Evolutionary conservation across 805 yeast species (phyloP), one percentile per base, ranked within the genome.

Genomic region (Danielozyma ontarioensis): DNA sequence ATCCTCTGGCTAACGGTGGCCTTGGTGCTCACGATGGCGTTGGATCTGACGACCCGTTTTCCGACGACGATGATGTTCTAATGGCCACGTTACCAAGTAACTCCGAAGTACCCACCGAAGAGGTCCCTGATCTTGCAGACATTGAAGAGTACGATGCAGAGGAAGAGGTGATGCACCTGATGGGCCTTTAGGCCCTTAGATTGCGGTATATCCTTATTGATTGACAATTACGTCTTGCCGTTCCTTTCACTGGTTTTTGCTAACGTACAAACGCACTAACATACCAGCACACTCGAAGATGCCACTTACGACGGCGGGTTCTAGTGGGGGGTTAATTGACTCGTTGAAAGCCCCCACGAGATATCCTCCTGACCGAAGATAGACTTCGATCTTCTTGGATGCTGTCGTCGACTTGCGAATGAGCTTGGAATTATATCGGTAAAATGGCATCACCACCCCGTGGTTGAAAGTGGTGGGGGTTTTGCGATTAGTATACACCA

Each of bases 371-470:
- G 74, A 59, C 41, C 72, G 62, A 37, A 70, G 59, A 40, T 61
- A 69, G 6, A 74, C 57, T 15, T 74, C 78, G 29, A 70, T 44
- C 13, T 45, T 45, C 18, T 53, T 46, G 5, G 35, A 39, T 1
- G 31, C 36, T 25, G 26, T 28, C 19, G 31, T 34, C 17, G 44
- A 55, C 40, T 51, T 63, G 41, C 76, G 57, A 8, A 72, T 68
- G 27, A 76, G 44, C 42, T 61, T 70, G 2, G 76, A 57, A 13
- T 59, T 55, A 23, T 58, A 55, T 34, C 70, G 59, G 46, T 53
- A 67, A 41, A 78, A 72, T 1, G 82, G 78, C 68, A 77, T 66
- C 14, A 74, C 57, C 3, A 73, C 39, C 0, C 83, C 84, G 19
- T 69, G 56, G 31, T 59, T 70, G 38, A 62, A 72, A 29, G 50